Evolutionary conservation across 257 asterid genomes (phyloP).

Genomic region (Paulownia fortunei): DNA sequence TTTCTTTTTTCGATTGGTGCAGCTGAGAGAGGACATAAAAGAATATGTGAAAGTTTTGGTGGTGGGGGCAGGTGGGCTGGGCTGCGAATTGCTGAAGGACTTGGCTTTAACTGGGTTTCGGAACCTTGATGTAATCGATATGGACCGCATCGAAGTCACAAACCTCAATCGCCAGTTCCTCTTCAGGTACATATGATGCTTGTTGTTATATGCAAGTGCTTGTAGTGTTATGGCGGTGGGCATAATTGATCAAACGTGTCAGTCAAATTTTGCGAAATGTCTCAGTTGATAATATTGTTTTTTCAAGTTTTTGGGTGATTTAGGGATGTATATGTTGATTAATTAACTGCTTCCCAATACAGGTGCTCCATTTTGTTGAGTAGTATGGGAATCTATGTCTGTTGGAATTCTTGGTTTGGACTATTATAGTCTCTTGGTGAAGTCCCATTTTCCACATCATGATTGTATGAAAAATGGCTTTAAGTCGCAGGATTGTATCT

Average conservation of each 20-base stretch:
- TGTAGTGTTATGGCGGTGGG: conserved; percentile 7
- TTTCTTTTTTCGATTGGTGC: conserved; percentile 2
- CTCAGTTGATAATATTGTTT: neutral
- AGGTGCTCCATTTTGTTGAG: conserved; percentile 8
- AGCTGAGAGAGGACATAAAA: conserved; percentile 87
- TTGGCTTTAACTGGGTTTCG: conserved; percentile 91
- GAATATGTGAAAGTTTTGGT: conserved; percentile 83
- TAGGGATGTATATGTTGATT: conserved; percentile 14
- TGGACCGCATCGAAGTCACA: conserved; percentile 96
- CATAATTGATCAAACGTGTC: conserved; percentile 14
- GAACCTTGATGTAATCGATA: conserved; percentile 90
- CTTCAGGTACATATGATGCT: conserved; percentile 65
- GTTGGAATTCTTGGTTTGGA: conserved; percentile 12
- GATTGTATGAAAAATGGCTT: neutral
- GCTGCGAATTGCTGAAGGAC: conserved; percentile 96
- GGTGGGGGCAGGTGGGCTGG: conserved; percentile 99
- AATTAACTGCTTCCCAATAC: neutral
- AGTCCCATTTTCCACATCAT: conserved; percentile 1
- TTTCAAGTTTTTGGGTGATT: conserved; percentile 15
- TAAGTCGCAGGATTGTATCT: neutral
- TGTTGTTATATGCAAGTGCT: conserved; percentile 14
- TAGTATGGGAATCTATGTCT: neutral
- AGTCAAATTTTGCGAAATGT: neutral
- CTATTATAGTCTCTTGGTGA: neutral
- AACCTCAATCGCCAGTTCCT: conserved; percentile 97